phyloP scores from a whole-genome alignment of 768 basidiomycete genomes.

The Tephrocybe sp. region DNA sequence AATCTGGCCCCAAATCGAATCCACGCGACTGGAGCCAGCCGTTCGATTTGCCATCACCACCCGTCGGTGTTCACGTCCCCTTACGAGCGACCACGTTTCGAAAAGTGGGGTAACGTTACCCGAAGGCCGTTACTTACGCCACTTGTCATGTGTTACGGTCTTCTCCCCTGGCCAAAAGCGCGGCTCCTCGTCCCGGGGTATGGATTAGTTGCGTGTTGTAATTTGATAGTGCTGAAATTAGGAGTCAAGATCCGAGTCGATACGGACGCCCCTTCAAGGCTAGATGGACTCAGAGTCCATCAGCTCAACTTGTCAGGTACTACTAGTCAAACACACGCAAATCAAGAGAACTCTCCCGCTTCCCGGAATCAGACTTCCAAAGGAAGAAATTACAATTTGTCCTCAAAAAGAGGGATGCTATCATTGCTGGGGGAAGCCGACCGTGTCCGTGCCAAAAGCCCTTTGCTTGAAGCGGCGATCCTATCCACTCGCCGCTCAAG shows the following conservation, averaged over 20 bases:
- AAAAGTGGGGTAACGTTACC: constrained; percentile 38
- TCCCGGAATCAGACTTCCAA: constrained; percentile 11
- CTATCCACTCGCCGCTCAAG: too few species aligned
- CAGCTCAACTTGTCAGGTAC: constrained; percentile 10
- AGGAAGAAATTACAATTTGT: constrained; percentile 6
- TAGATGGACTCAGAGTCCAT: constrained; percentile 15
- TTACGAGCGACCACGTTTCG: constrained; percentile 28
- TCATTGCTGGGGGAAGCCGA: too few species aligned
- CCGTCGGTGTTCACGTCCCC: constrained; percentile 40
- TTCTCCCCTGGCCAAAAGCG: constrained; percentile 27
- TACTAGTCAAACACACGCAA: constrained; percentile 17
- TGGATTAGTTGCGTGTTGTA: constrained; percentile 3
- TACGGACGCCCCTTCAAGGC: constrained; percentile 9
- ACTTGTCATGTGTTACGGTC: constrained; percentile 44
- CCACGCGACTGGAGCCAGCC: constrained; percentile 29
- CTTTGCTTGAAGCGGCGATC: too few species aligned
- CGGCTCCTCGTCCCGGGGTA: constrained; percentile 21
- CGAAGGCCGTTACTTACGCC: constrained; percentile 42
- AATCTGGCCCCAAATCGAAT: constrained; percentile 39
- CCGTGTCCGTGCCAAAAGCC: too few species aligned
- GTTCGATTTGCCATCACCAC: constrained; percentile 34
- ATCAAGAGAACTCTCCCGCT: constrained; percentile 15
- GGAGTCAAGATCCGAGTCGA: constrained; percentile 20
- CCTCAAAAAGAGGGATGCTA: too few species aligned
- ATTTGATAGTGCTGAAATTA: constrained; percentile 11